A percentile compares a stretch with the other conserved stretches of the same genome.
These are phyloP conservation scores for Yamadazyma ubonensis DNA, from an alignment of 805 yeast species.

Conservation along the genomic window DNA sequence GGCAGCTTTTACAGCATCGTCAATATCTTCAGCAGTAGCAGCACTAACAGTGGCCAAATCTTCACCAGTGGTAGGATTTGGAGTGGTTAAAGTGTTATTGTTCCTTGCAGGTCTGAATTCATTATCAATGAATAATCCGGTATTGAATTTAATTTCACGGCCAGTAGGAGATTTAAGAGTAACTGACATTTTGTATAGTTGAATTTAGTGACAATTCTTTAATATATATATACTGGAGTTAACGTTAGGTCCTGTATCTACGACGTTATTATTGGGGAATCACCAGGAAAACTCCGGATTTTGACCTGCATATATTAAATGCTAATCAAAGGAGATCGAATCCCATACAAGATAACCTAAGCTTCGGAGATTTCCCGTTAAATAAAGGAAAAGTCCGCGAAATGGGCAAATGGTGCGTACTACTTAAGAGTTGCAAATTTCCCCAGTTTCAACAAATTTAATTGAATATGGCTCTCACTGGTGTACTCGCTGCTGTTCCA, in stretches of 20 bases:
- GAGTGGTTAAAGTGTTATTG: conserved; percentile 40
- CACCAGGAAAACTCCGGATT: background rate
- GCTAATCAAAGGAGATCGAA: background rate
- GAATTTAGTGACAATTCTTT: background rate
- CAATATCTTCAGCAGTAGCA: conserved; percentile 52
- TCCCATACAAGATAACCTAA: background rate
- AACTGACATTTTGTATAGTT: conserved; percentile 9
- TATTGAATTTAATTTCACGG: conserved; percentile 14
- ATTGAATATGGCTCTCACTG: conserved; percentile 11
- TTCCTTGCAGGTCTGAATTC: conserved; percentile 43
- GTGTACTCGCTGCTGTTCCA: conserved; percentile 17
- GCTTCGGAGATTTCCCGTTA: background rate
- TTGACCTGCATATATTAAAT: background rate
- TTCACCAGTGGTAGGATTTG: conserved; percentile 56
- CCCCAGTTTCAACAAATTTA: background rate
- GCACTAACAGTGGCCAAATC: conserved; percentile 50
- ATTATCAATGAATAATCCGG: conserved; percentile 52
- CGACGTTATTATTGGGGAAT: too few relatives aligned
- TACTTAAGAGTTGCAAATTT: background rate
- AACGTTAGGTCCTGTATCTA: too few relatives aligned
- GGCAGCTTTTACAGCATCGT: conserved; percentile 54
- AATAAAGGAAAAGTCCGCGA: background rate
- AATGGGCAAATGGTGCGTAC: background rate
- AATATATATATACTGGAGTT: background rate
- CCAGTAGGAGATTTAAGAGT: conserved; percentile 13